Conservation (phyloP, 371 early-diverging fungal species). For the Syncephalastrum sp. region DNA sequence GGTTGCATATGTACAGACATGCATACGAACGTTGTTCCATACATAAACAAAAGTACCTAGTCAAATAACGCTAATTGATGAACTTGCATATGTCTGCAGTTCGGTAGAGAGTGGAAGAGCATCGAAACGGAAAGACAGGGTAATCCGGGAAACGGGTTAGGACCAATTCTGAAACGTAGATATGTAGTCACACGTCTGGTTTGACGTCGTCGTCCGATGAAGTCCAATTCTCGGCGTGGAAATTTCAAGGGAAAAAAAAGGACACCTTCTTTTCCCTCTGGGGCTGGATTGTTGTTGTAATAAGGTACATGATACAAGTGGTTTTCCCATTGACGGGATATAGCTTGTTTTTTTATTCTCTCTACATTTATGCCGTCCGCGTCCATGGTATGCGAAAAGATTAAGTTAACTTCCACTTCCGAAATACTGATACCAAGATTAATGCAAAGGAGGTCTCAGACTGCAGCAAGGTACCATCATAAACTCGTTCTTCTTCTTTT, state of each 20-base stretch:
- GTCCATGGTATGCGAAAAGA: not conserved
- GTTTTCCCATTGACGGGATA: not conserved
- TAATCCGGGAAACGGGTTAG: too few relatives aligned
- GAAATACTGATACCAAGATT: not conserved
- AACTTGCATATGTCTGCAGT: too few relatives aligned
- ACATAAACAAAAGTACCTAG: too few relatives aligned
- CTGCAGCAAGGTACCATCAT: too few relatives aligned
- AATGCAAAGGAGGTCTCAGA: not conserved
- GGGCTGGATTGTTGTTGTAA: not conserved
- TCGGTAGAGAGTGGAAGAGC: too few relatives aligned
- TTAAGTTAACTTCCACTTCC: not conserved
- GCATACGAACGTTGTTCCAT: too few relatives aligned
- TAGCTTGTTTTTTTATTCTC: not conserved
- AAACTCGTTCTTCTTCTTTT: not conserved
- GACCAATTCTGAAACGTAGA: too few relatives aligned
- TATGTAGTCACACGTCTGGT: not conserved
- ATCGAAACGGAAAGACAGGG: too few relatives aligned
- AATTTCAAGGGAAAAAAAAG: not conserved
- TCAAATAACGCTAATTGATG: too few relatives aligned
- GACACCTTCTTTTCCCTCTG: too few relatives aligned
- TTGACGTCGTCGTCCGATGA: not conserved
- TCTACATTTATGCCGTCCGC: not conserved
- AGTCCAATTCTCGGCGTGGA: not conserved
- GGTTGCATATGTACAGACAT: too few relatives aligned
- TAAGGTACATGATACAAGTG: not conserved